Conservation (phyloP, 2,329 filamentous ascomycete genomes). For the Talaromyces sp. region DNA sequence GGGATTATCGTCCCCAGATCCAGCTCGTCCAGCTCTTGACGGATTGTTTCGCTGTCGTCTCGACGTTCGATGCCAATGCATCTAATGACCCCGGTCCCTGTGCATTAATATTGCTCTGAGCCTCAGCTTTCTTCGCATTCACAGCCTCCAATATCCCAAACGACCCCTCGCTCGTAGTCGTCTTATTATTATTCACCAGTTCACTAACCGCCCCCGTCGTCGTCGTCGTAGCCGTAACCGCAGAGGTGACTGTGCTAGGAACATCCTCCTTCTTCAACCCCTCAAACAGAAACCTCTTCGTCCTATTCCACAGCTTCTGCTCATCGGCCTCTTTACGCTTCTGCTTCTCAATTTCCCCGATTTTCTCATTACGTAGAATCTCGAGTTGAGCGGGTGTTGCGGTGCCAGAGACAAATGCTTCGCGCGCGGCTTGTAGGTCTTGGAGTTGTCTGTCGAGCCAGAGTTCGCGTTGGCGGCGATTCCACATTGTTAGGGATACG, state of each 20-base stretch:
- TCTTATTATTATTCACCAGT: constrained; percentile 8
- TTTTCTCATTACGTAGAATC: constrained; percentile 46
- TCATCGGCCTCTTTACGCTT: constrained; percentile 42
- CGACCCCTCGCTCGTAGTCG: constrained; percentile 18
- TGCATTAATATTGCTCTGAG: not conserved
- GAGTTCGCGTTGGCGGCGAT: constrained; percentile 62
- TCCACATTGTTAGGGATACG: constrained; percentile 66
- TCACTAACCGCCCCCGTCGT: constrained; percentile 15
- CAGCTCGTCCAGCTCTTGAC: constrained; percentile 42
- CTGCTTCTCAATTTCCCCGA: constrained; percentile 42
- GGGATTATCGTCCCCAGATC: constrained; percentile 38
- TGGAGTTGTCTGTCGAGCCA: constrained; percentile 56
- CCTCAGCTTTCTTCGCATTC: constrained; percentile 34
- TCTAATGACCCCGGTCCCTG: constrained; percentile 33
- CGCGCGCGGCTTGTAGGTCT: constrained; percentile 43
- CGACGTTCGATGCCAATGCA: constrained; percentile 37
- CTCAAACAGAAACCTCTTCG: constrained; percentile 40
- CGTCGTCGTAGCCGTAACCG: not conserved
- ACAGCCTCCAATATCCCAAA: constrained; percentile 36
- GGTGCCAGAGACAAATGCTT: constrained; percentile 42
- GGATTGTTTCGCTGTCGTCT: constrained; percentile 36
- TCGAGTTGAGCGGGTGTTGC: constrained; percentile 45
- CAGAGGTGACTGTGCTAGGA: constrained; percentile 1
- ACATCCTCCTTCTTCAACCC: constrained; percentile 40
- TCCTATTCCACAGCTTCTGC: constrained; percentile 39